phyloP scores from a whole-genome alignment of 129 eudicot species.

The Centella asiatica region DNA sequence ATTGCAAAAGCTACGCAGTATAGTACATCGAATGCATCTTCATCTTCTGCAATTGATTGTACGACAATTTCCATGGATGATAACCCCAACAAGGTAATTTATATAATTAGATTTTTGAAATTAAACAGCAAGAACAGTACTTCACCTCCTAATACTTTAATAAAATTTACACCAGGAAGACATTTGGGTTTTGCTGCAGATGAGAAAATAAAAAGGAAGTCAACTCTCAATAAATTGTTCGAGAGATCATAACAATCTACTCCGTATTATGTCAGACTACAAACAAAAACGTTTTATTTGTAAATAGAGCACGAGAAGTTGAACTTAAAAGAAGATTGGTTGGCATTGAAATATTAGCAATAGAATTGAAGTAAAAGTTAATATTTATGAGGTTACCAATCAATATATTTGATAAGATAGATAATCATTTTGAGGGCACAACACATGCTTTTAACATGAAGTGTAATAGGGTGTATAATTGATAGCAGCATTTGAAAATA shows the following conservation, averaged over 20 bases:
- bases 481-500: too few species aligned
- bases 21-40: conserved; percentile 57
- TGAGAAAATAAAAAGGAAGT: conserved; percentile 6
- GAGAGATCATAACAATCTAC: neutral
- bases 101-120: neutral
- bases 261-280: neutral
- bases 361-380: neutral
- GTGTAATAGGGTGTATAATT: too few species aligned
- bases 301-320: neutral
- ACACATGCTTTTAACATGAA: too few species aligned
- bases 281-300: neutral
- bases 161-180: conserved; percentile 46
- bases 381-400: neutral
- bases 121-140: neutral
- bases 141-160: conserved; percentile 54
- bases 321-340: neutral
- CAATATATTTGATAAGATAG: neutral
- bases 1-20: conserved; percentile 66
- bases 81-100: neutral
- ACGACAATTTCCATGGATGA: neutral
- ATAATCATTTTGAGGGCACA: too few species aligned
- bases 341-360: neutral
- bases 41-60: conserved; percentile 46
- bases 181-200: conserved; percentile 59
- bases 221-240: neutral